phyloP scores from a whole-genome alignment of 345 rosid species.

The Corymbia maculata region DNA sequence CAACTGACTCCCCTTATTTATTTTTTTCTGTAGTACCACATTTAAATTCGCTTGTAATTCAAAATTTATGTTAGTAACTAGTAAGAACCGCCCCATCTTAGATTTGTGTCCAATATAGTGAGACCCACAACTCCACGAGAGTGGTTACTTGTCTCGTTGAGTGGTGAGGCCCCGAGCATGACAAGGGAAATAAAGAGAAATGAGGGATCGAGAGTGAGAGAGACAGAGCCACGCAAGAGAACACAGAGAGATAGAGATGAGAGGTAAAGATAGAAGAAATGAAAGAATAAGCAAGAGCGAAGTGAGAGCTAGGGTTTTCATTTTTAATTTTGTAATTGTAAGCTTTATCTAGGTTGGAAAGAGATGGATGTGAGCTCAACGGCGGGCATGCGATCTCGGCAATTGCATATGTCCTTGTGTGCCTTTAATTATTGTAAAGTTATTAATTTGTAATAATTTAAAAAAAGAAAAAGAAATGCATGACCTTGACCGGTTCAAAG shows the following conservation, averaged over 20 bases:
- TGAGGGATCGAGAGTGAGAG: background rate
- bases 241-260: background rate
- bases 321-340: background rate
- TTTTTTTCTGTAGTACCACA: too few species aligned
- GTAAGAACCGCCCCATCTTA: background rate
- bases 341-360: background rate
- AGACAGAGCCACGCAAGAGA: too few species aligned
- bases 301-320: background rate
- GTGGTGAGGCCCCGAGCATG: too few species aligned
- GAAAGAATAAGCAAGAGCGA: background rate
- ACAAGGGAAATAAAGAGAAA: background rate
- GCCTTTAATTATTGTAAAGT: background rate
- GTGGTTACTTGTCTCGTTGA: too few species aligned
- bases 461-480: accelerated
- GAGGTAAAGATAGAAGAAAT: background rate
- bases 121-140: background rate
- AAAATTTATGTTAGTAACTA: too few species aligned
- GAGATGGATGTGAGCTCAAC: background rate
- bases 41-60: too few species aligned
- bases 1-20: too few species aligned
- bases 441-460: background rate
- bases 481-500: background rate
- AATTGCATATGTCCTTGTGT: background rate
- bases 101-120: background rate
- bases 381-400: background rate